phyloP scores from a whole-genome alignment of 2,329 filamentous ascomycete species.

The Magnaporthiopsis incrustans region DNA sequence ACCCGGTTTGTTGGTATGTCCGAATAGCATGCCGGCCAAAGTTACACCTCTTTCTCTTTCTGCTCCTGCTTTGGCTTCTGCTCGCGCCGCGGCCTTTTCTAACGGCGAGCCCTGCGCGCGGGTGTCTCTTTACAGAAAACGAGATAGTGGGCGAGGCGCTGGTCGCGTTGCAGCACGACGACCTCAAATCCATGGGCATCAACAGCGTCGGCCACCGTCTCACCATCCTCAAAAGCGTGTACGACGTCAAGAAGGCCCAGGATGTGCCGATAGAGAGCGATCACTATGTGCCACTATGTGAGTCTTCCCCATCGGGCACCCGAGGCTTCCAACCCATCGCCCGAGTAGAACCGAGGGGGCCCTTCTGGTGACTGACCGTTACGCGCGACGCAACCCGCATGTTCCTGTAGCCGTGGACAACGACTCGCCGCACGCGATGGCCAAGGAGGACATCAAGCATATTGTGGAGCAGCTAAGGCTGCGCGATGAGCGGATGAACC shows the following conservation, averaged over 20 bases:
- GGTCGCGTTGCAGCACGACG: conserved; percentile 80
- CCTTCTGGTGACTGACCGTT: no score
- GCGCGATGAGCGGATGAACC: conserved; percentile 81
- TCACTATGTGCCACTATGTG: conserved; percentile 90
- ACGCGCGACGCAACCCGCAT: no score
- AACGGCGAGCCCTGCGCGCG: not conserved
- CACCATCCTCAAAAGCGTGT: conserved; percentile 91
- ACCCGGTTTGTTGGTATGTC: conserved; percentile 72
- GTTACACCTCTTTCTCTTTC: not conserved
- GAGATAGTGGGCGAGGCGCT: conserved; percentile 89
- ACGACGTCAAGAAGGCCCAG: conserved; percentile 91
- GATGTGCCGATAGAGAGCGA: conserved; percentile 86
- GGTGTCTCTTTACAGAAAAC: conserved; percentile 55
- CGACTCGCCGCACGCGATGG: conserved; percentile 79
- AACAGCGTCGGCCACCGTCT: conserved; percentile 87
- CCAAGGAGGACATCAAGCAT: conserved; percentile 78
- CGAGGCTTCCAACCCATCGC: no score
- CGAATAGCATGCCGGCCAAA: not conserved
- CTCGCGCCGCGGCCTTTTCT: conserved; percentile 14
- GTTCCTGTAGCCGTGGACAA: conserved; percentile 68
- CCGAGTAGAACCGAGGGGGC: no score
- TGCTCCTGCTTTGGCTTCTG: not conserved
- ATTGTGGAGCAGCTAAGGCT: conserved; percentile 83
- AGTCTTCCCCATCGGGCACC: conserved; percentile 24
- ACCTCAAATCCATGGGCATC: conserved; percentile 92